A percentile compares a stretch with the other conserved stretches of the same genome.
These are phyloP conservation scores for Leccinum barrowsii DNA, from an alignment of 768 basidiomycete genomes.

Conservation along the genomic window DNA sequence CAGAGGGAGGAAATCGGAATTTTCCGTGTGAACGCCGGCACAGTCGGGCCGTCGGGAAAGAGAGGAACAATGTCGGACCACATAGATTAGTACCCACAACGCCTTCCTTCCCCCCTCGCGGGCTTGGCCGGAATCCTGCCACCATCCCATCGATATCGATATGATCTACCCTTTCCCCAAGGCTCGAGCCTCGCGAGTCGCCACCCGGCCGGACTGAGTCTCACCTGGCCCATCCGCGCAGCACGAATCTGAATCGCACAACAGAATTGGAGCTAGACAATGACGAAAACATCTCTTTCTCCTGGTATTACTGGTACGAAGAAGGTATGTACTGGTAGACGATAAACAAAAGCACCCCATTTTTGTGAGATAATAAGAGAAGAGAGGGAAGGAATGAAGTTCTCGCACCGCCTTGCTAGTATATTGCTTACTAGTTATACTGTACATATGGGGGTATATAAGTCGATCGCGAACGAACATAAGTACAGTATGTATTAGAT, in stretches of 20 bases:
- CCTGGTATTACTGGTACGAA: not conserved
- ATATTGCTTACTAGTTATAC: not conserved
- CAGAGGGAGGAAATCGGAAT: not conserved
- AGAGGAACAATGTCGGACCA: not conserved
- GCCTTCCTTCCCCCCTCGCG: not conserved
- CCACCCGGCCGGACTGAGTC: no score
- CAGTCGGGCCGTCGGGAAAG: not conserved
- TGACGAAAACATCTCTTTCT: not conserved
- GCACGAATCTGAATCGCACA: no score
- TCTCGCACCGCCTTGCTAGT: not conserved
- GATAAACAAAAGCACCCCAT: not conserved
- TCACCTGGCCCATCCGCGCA: no score
- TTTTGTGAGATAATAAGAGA: not conserved
- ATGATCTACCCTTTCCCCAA: not conserved
- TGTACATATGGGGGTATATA: not conserved
- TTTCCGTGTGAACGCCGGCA: not conserved
- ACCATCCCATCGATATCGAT: not conserved
- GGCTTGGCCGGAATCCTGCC: not conserved
- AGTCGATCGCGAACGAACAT: not conserved
- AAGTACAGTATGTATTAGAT: not conserved
- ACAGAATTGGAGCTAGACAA: not conserved
- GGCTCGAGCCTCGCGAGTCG: not conserved
- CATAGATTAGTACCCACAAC: not conserved
- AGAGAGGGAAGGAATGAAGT: not conserved
- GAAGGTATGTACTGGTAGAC: not conserved